phyloP scores from a whole-genome alignment of 2,329 filamentous ascomycete species.

The Arthroderma sp. region DNA sequence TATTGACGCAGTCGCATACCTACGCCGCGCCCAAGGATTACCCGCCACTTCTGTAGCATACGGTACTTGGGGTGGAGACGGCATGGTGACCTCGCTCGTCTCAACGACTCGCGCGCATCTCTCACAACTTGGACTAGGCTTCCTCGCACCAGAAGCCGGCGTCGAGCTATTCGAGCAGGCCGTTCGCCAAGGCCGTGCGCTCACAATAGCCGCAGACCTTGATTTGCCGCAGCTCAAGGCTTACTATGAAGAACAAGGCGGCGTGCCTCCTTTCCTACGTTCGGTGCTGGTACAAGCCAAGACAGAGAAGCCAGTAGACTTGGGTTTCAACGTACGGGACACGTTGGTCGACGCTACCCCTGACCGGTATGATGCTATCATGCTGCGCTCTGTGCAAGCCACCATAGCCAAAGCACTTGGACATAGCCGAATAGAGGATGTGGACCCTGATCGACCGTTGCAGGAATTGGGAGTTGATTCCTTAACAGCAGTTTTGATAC shows the following conservation, averaged over 20 bases:
- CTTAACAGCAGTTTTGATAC: not conserved
- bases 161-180: not conserved
- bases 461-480: conserved; percentile 1
- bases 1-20: conserved; percentile 7
- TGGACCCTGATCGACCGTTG: not conserved
- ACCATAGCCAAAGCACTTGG: not conserved
- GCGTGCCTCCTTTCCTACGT: not conserved
- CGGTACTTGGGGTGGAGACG: conserved; percentile 1
- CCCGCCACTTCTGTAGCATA: conserved; percentile 1
- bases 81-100: not conserved
- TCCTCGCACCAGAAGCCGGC: not conserved
- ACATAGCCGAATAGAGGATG: not conserved
- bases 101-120: conserved; percentile 1
- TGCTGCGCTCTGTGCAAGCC: not conserved
- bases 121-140: conserved; percentile 1
- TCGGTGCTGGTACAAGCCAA: not conserved
- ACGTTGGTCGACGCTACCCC: not conserved
- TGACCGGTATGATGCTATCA: not conserved
- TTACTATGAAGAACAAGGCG: conserved; percentile 1
- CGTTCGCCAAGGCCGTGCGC: not conserved
- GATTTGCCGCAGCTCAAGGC: not conserved
- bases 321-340: not conserved
- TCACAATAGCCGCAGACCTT: not conserved
- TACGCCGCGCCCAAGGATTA: conserved; percentile 8
- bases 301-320: not conserved